Evolutionary conservation across 495 filamentous ascomycete species (phyloP).

Genomic region (Platismatia glauca): DNA sequence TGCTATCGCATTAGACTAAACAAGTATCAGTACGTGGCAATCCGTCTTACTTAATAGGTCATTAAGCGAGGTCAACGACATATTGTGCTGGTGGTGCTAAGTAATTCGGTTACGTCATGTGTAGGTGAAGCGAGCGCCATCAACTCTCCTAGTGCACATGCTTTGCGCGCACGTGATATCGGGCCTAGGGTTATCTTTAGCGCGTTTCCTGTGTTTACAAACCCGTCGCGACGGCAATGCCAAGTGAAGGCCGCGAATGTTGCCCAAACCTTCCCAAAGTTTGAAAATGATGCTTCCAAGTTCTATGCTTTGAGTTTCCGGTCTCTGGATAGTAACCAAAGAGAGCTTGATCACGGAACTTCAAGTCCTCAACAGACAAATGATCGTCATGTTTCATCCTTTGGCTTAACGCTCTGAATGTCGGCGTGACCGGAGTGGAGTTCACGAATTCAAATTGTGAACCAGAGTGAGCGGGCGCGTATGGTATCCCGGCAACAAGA

Average conservation of each 20-base stretch:
- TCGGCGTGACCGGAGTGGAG: not conserved
- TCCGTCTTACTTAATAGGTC: no score
- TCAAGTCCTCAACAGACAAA: no score
- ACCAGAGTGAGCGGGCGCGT: conserved; percentile 13
- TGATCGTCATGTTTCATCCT: not conserved
- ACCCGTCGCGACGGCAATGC: conserved; percentile 6
- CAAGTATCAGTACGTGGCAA: no score
- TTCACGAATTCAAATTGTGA: conserved; percentile 6
- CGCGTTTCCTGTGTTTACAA: conserved; percentile 12
- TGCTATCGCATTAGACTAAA: no score
- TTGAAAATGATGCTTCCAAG: not conserved
- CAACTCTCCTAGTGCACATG: no score
- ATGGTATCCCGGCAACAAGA: conserved; percentile 16
- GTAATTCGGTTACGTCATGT: no score
- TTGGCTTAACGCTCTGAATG: not conserved
- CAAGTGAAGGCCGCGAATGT: not conserved
- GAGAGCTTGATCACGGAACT: no score
- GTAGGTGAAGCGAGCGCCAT: no score
- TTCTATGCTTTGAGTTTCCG: not conserved
- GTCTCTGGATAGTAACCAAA: not conserved
- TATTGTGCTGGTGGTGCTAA: no score
- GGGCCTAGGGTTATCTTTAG: conserved; percentile 4
- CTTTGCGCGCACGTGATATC: conserved; percentile 8
- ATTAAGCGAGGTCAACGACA: no score
- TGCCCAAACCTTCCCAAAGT: not conserved